Evolutionary conservation across 352 stramenopile species (phyloP), one percentile per base, ranked within the genome.

Genomic region (Phytophthora fragariaefolia): DNA sequence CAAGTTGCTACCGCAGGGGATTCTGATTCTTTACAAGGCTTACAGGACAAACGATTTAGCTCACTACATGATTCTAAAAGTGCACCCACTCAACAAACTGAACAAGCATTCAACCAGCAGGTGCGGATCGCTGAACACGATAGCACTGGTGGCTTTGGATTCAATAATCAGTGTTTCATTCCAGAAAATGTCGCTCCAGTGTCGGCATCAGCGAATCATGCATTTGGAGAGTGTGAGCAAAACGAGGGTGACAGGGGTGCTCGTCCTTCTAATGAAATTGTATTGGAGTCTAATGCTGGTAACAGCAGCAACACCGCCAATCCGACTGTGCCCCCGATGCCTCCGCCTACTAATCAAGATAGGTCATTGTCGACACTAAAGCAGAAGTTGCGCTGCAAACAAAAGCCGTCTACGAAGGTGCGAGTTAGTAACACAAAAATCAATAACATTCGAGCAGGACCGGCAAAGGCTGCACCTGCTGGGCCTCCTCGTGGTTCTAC

Each of bases 141-240:
- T 10, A 43, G 13, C 6, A 50, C 22, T 13, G 47, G 45, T 22
- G 42, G 36, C 40, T 34, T 59, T 38, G 43, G 20, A 58, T 45
- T 38, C 20, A 46, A 32, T 18, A 54, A 48, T 47, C 7, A 18
- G 13, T 24, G 34, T 53, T 24, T 18, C 17, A 18, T 50, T n/a
- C 27, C 4, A 42, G 51, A 64, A 20, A 42, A 36, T 1, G 57
- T 78, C 53, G 69, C 65, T 20, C 71, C 77, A 34, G 73, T 88
- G 15, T 89, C 82, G 13, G 80, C 73, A 13, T 57, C 90, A 10
- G 78, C 89, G n/a, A 77, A 87, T 56, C 73, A 87, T 55, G 64
- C 88, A n/a, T 88, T 91, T 54, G 74, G 69, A 47, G 58, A 67
- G 4, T 30, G 22, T 24, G 57, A 53, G 10, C 56, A 74, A 10